Percentiles rank a stretch among this genome's conserved stretches.
phyloP scores from a whole-genome alignment of 331 rosid genomes.

The Prunus yedoensis region DNA sequence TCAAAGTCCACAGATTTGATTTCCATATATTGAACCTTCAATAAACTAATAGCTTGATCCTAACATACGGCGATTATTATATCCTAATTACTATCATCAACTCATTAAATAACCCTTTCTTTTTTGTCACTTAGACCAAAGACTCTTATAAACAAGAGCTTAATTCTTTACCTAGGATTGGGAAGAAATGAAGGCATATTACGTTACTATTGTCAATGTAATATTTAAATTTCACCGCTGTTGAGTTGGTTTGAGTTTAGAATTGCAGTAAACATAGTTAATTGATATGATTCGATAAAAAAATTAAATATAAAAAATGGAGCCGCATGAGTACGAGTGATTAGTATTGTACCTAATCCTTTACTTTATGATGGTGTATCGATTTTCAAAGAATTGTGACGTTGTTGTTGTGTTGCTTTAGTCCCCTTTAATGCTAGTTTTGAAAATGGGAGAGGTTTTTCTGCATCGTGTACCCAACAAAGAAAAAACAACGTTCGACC shows the following conservation, averaged over 20 bases:
- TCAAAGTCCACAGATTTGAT: conserved; percentile 23
- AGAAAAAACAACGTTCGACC: conserved; percentile 18
- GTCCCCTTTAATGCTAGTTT: conserved; percentile 33
- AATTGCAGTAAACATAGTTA: neutral
- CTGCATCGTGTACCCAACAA: conserved; percentile 30
- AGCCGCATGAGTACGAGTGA: conserved; percentile 2
- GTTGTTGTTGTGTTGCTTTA: conserved; percentile 24
- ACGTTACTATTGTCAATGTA: too few species aligned
- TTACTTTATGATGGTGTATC: neutral
- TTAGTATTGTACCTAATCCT: conserved; percentile 9
- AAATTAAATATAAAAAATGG: neutral
- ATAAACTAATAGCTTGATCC: neutral
- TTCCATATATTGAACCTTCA: neutral
- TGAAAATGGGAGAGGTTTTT: conserved; percentile 36
- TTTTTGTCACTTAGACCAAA: neutral
- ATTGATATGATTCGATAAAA: neutral
- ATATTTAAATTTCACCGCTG: too few species aligned
- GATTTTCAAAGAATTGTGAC: conserved; percentile 51
- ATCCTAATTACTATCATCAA: neutral
- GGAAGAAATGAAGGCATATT: too few species aligned
- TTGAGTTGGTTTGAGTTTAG: too few species aligned
- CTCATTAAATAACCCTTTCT: neutral
- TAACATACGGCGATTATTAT: neutral
- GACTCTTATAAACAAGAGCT: too few species aligned
- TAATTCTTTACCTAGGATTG: too few species aligned